Base-by-base conservation (phyloP, 139 green algal species). In the Nannochloris sp. region DNA sequence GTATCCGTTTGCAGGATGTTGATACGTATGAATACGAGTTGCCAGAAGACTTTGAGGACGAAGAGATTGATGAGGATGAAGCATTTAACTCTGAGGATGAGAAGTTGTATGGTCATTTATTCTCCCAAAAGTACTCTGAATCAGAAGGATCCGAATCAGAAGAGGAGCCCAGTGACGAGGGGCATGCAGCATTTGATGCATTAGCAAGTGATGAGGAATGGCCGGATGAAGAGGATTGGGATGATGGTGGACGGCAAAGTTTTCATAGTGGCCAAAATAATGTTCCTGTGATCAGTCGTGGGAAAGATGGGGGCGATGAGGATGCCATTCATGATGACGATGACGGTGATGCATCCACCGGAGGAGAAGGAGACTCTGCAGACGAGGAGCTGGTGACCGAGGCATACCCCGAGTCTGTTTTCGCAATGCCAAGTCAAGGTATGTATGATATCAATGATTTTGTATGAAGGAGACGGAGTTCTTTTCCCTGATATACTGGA, bases 1-100 rank as follows among this genome's bases (percentile, higher is more conserved):
- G 13, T 51, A 4, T 40, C 61, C 6, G 3, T 40, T 12, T 71
- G 74, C 83, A 96, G 83, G 17, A 69, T 29, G 84, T 94, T 23
- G 89, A 93, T 9, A 89, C 84, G 45, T 94, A 92, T 59, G 85
- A 95, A 63, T 96, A 95, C 63, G 83, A 95, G 69, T 65, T 94
- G 50, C 87, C 87, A 0, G 80, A 67, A 0, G 85, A 95, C 61
- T 95, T 95, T 76, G 83, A 96, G 63, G 91, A 97, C 29, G 91
- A 97, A 68, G 91, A 97, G 58, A 96, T 97, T 31, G 89, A 96
- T 46, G 91, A 97, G 60, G 91, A 97, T 36, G 50, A 75, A 12
- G 91, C 90, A 3, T 97, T 97, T 67, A 94, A 69, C 49, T 69
- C 63, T 56, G 85, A 96, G 58, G 91, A 97, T 68, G 80, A 92